phyloP scores from a whole-genome alignment of 208 protist species.

The Porcisia hertigi region DNA sequence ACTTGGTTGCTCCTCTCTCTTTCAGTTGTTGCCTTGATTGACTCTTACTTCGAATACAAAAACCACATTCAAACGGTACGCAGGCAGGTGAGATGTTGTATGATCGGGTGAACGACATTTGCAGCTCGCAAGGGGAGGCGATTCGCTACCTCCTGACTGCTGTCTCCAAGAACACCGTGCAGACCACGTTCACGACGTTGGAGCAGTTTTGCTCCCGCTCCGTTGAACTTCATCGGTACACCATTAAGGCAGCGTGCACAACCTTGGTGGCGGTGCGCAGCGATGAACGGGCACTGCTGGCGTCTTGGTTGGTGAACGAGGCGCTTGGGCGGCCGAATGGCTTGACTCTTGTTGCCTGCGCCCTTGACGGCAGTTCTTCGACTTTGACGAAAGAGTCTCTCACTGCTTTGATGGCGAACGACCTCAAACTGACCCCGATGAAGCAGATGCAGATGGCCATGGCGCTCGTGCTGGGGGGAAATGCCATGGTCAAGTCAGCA shows the following conservation, averaged over 20 bases:
- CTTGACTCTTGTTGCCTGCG: conserved; percentile 55
- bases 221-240: conserved; percentile 63
- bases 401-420: conserved; percentile 52
- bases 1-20: too few species aligned
- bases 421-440: conserved; percentile 64
- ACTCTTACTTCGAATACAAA: not conserved
- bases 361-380: conserved; percentile 48
- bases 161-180: conserved; percentile 71
- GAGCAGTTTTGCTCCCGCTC: conserved; percentile 64
- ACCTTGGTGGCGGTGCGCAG: conserved; percentile 36
- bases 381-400: conserved; percentile 51
- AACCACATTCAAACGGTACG: not conserved
- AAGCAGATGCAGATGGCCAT: conserved; percentile 81
- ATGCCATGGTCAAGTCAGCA: conserved; percentile 52
- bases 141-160: conserved; percentile 73
- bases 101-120: conserved; percentile 79
- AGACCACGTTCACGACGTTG: conserved; percentile 70
- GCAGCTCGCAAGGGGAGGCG: conserved; percentile 60
- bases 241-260: conserved; percentile 40
- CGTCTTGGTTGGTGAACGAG: conserved; percentile 52
- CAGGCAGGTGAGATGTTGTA: conserved; percentile 52
- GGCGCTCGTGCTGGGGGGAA: conserved; percentile 56
- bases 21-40: not conserved
- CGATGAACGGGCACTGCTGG: conserved; percentile 43
- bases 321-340: conserved; percentile 73